Conservation (phyloP, 768 basidiomycete species). For the Boletus vermiculosoides region DNA sequence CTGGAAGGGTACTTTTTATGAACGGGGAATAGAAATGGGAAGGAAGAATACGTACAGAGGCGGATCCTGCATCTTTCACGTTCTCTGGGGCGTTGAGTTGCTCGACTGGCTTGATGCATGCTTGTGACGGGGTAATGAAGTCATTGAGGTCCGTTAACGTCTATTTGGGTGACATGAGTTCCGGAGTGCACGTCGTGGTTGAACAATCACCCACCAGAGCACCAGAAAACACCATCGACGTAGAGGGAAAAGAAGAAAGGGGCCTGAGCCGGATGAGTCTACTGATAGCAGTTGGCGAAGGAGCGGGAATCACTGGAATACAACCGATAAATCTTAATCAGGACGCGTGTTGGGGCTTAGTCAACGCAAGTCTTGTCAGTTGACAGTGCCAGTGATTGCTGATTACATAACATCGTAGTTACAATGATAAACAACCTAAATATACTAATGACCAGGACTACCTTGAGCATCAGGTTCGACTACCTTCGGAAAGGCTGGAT, state of each 20-base stretch:
- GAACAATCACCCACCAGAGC: slow-evolving; percentile 56
- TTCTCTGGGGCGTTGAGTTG: slow-evolving; percentile 45
- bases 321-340: too few species aligned
- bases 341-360: too few species aligned
- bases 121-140: slow-evolving; percentile 94
- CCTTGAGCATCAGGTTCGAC: too few species aligned
- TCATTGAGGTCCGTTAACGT: slow-evolving; percentile 94
- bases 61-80: slow-evolving; percentile 39
- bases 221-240: slow-evolving; percentile 80
- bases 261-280: neutral
- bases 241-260: neutral
- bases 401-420: too few species aligned
- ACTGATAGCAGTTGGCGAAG: neutral
- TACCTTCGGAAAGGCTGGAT: too few species aligned
- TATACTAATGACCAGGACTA: too few species aligned
- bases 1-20: slow-evolving; percentile 39
- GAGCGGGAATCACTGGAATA: neutral
- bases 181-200: neutral
- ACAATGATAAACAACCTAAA: too few species aligned
- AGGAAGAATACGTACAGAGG: slow-evolving; percentile 36
- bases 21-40: neutral
- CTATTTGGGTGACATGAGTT: slow-evolving; percentile 38
- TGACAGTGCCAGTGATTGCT: too few species aligned
- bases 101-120: slow-evolving; percentile 94
- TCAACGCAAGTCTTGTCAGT: too few species aligned